phyloP scores from a whole-genome alignment of 495 filamentous ascomycete genomes.

The Aspergillus asperescens region DNA sequence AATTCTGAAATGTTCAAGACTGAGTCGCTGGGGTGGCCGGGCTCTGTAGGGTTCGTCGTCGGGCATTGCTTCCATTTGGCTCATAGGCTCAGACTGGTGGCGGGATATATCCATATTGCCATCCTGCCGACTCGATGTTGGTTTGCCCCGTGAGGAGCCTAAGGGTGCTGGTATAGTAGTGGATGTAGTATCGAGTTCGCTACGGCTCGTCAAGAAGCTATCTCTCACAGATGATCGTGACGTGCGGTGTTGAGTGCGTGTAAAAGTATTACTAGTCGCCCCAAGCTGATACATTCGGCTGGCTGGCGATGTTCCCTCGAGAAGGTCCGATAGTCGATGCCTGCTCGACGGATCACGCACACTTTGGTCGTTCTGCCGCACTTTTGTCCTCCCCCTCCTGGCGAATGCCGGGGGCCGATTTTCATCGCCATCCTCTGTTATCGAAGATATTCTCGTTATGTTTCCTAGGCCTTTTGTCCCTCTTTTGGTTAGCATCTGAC shows the following conservation, averaged over 20 bases:
- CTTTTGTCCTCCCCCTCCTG: not conserved
- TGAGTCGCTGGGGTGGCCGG: slow-evolving; percentile 47
- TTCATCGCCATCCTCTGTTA: slow-evolving; percentile 42
- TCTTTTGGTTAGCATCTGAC: slow-evolving; percentile 2
- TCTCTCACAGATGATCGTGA: not conserved
- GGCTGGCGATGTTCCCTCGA: slow-evolving; percentile 30
- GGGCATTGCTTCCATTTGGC: slow-evolving; percentile 17
- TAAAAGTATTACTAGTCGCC: not conserved
- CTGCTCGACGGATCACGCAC: slow-evolving; percentile 2
- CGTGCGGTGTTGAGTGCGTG: not conserved
- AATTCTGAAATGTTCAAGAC: slow-evolving; percentile 71
- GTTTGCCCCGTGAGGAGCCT: not conserved
- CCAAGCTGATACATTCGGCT: slow-evolving; percentile 23
- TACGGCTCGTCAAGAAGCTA: not conserved
- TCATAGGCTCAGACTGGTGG: not conserved
- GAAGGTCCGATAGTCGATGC: slow-evolving; percentile 32
- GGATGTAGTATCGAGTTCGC: not conserved
- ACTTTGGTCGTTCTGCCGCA: not conserved
- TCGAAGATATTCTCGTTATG: slow-evolving; percentile 15
- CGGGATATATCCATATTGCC: not conserved
- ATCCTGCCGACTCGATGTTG: not conserved
- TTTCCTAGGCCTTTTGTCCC: slow-evolving; percentile 11
- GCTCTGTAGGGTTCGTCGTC: slow-evolving; percentile 47
- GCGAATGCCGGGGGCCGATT: not conserved
- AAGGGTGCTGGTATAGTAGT: not conserved